Base-by-base conservation (phyloP, 1,139 yeast species). In the Protomyces arabidopsidicola region DNA sequence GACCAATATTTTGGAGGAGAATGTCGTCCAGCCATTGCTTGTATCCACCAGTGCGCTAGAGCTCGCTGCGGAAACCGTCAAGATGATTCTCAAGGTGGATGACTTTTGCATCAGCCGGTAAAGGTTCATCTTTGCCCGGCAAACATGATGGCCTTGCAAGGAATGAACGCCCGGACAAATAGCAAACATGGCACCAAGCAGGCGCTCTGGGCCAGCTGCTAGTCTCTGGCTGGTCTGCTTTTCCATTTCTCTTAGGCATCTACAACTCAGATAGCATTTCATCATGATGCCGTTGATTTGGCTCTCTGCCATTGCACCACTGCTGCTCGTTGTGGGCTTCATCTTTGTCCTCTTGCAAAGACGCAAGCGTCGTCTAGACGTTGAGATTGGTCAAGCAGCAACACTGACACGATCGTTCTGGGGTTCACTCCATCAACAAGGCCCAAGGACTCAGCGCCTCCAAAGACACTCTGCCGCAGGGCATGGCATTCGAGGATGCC, bases 61-160 rank as follows among this genome's bases (percentile, higher is more conserved):
- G 16, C 82, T 93, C 72, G 97, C 98, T 36, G 87, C 97, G 34
- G 98, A 93, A 78, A 88, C 97, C 72, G 98, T 93, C 67, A 95
- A 95, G 78, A 87, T 96, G 56, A 90, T 93, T 69, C 82, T 93
- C 74, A 87, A 98, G 77, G 93, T 95, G 72, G 98, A 93, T 75
- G 98, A 93, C 75, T 93, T 93, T 72, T 90, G 96, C 59, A 84
- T 86, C 71, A 84, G 89, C 72, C 83, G 91, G 74, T 86, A 78
- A 14, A 36, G 18, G 6, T 14, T 36, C 9, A 27, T 27, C 31
- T 27, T 27, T 27, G 31, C 31, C 31, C 31, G 31, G 6, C 31
- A 27, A 27, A 27, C 31, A 27, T 27, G 31, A 27, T 27, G 31
- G 31, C 14, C 42, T 36, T 9, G 42, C 42, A 36, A 6, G 14